Conservation (phyloP, 1,284 basidiomycete genomes). For the Puccinia horiana region DNA sequence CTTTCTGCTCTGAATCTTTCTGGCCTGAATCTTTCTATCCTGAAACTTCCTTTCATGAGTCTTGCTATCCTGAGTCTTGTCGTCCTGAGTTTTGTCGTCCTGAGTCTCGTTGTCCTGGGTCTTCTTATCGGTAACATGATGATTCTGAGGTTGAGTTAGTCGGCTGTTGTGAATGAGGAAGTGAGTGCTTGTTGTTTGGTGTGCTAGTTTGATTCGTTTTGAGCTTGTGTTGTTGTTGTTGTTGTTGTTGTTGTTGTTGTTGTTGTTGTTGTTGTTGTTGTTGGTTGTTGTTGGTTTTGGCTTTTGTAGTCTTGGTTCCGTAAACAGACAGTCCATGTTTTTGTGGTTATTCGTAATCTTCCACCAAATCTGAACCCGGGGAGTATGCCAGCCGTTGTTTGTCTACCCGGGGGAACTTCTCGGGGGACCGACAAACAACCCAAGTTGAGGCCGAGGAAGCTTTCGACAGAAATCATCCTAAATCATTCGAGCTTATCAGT, state of each 20-base stretch:
- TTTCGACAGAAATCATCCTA: too few species aligned
- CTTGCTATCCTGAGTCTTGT: not conserved
- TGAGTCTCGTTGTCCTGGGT: not conserved
- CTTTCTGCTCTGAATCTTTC: not conserved
- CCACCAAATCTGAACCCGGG: too few species aligned
- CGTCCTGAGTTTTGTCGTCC: not conserved
- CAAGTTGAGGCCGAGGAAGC: too few species aligned
- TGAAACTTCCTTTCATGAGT: not conserved
- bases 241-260: not conserved
- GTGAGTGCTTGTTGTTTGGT: too few species aligned
- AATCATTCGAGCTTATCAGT: too few species aligned
- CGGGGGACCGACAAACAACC: too few species aligned
- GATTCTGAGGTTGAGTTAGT: not conserved
- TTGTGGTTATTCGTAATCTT: not conserved
- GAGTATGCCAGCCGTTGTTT: too few species aligned
- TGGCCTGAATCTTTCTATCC: not conserved
- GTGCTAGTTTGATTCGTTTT: not conserved
- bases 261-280: not conserved
- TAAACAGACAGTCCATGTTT: constrained; percentile 19
- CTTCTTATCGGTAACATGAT: not conserved
- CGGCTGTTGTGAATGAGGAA: too few species aligned
- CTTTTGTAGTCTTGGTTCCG: constrained; percentile 20
- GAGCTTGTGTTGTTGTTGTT: not conserved
- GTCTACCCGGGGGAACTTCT: not conserved
- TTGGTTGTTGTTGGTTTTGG: not conserved